Percentiles rank a stretch among this genome's conserved stretches.
Evolutionary conservation across 1,284 basidiomycete genomes (phyloP).

Genomic region (Spongispora temasekensis): DNA sequence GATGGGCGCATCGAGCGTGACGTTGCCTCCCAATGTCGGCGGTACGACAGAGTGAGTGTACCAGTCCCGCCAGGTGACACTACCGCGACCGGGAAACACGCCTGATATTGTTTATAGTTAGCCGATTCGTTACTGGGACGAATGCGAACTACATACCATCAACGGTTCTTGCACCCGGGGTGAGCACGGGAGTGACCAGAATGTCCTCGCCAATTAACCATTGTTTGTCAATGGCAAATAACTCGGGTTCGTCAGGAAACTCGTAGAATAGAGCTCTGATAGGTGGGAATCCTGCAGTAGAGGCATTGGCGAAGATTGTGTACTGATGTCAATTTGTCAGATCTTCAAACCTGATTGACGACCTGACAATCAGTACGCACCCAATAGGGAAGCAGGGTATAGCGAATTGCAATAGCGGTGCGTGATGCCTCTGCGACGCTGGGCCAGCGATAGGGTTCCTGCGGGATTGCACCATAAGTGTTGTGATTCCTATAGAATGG

Average conservation of each 20-base stretch:
- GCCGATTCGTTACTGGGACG: neutral
- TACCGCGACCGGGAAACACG: constrained; percentile 63
- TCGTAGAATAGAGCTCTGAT: constrained; percentile 76
- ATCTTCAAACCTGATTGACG: neutral
- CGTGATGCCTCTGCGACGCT: constrained; percentile 72
- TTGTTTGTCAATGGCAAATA: constrained; percentile 67
- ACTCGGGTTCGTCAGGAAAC: constrained; percentile 67
- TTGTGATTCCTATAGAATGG: constrained; percentile 78
- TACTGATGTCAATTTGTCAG: constrained; percentile 43
- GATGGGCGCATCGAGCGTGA: constrained; percentile 52
- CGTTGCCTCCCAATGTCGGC: constrained; percentile 36
- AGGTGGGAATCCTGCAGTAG: constrained; percentile 62
- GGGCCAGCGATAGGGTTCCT: constrained; percentile 78
- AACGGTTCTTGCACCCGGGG: constrained; percentile 57
- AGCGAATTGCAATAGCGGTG: constrained; percentile 65
- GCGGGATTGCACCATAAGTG: constrained; percentile 55
- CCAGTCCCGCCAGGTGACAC: constrained; percentile 72
- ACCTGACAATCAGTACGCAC: constrained; percentile 40
- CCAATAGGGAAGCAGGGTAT: constrained; percentile 75
- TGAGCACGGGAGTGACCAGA: constrained; percentile 73
- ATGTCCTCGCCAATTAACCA: constrained; percentile 71
- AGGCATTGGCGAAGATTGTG: constrained; percentile 71
- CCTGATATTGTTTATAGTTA: constrained; percentile 34
- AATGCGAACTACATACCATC: constrained; percentile 27
- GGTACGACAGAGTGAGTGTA: constrained; percentile 62